Conservation (phyloP, 2,329 filamentous ascomycete species). For the Zymoseptoria passerinii region DNA sequence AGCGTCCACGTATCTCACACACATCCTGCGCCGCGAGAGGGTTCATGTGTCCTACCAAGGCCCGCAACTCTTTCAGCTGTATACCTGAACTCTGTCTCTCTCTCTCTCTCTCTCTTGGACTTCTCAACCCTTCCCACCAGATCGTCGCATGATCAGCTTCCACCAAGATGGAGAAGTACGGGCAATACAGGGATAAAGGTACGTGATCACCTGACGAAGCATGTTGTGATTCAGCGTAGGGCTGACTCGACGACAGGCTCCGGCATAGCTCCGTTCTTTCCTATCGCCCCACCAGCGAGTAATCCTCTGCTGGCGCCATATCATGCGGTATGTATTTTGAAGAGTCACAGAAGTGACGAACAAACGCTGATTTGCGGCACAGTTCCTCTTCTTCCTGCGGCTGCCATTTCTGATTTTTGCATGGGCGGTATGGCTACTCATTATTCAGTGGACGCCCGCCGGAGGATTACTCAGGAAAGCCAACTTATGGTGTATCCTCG, state of each 20-base stretch:
- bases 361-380: constrained; percentile 2
- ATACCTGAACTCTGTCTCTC: not conserved
- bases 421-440: constrained; percentile 26
- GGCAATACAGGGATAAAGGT: constrained; percentile 87
- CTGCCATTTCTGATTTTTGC: constrained; percentile 68
- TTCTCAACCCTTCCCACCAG: not conserved
- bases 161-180: constrained; percentile 78
- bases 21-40: not conserved
- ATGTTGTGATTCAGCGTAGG: not conserved
- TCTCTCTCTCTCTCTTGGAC: not conserved
- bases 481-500: constrained; percentile 77
- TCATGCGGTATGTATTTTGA: constrained; percentile 19
- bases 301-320: constrained; percentile 51
- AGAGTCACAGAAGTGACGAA: not conserved
- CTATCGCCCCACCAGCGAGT: constrained; percentile 58
- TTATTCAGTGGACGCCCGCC: constrained; percentile 64
- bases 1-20: not conserved
- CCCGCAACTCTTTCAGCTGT: not conserved
- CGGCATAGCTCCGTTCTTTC: constrained; percentile 92
- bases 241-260: constrained; percentile 54
- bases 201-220: constrained; percentile 20
- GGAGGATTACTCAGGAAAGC: constrained; percentile 66
- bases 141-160: not conserved
- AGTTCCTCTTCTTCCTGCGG: constrained; percentile 70
- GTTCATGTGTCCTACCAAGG: not conserved